Evolutionary conservation across 2,329 filamentous ascomycete genomes (phyloP).

Genomic region (Beauveria varroae): DNA sequence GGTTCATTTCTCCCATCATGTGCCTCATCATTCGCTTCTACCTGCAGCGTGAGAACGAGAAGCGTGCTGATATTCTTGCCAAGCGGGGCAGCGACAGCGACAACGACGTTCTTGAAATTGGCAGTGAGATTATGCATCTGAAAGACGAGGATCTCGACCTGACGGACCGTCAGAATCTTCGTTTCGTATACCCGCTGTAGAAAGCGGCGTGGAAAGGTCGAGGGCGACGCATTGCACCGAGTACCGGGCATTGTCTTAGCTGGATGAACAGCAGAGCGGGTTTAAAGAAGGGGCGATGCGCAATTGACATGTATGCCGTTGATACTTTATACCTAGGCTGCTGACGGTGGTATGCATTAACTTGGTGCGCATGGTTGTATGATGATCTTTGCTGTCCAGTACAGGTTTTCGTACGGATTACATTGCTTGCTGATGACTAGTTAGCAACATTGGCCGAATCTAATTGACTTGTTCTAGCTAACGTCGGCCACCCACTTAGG

Average conservation of each 20-base stretch:
- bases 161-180: constrained; percentile 16
- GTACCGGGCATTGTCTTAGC: background rate
- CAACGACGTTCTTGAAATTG: constrained; percentile 14
- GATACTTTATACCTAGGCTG: too few species aligned
- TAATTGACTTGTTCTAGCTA: background rate
- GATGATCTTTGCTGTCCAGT: background rate
- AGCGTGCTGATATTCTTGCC: constrained; percentile 9
- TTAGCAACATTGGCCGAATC: too few species aligned
- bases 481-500: too few species aligned
- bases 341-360: background rate
- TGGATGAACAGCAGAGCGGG: background rate
- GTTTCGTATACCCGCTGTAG: constrained; percentile 25
- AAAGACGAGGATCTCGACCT: constrained; percentile 15
- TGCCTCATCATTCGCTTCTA: constrained; percentile 20
- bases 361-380: background rate
- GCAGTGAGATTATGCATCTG: constrained; percentile 14
- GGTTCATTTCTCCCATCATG: constrained; percentile 19
- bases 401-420: too few species aligned
- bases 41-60: constrained; percentile 15
- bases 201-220: background rate
- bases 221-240: background rate
- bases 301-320: too few species aligned
- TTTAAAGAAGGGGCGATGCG: background rate
- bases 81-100: constrained; percentile 11
- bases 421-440: background rate